These are phyloP conservation scores for Chaetomium olivaceum DNA, from an alignment of 2,329 filamentous ascomycete genomes.

Conservation along the genomic window DNA sequence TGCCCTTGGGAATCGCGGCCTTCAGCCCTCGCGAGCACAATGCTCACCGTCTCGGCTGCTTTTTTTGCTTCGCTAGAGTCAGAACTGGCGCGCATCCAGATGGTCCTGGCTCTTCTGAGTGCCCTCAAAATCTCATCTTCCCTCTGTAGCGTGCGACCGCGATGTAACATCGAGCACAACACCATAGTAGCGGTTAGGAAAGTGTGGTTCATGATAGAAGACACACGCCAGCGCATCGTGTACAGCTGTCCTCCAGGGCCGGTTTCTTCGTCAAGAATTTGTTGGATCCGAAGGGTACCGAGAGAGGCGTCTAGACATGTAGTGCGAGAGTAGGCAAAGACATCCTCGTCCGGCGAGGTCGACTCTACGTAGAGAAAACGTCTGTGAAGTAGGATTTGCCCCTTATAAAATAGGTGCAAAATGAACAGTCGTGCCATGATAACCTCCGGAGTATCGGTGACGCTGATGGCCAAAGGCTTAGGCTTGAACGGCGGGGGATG, in stretches of 20 bases:
- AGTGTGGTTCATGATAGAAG: slow-evolving; percentile 31
- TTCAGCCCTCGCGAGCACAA: slow-evolving; percentile 6
- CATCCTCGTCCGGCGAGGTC: background rate
- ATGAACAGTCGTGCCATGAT: slow-evolving; percentile 14
- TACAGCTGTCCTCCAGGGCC: slow-evolving; percentile 29
- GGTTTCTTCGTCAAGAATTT: slow-evolving; percentile 32
- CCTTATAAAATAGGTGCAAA: background rate
- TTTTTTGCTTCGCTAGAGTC: slow-evolving; percentile 21
- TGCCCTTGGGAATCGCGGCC: background rate
- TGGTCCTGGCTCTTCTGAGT: slow-evolving; percentile 12
- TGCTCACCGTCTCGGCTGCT: slow-evolving; percentile 22
- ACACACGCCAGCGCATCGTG: slow-evolving; percentile 31
- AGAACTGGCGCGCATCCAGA: slow-evolving; percentile 22
- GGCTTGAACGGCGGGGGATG: slow-evolving; percentile 31
- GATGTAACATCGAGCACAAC: slow-evolving; percentile 28
- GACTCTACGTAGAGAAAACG: slow-evolving; percentile 26
- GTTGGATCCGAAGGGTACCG: slow-evolving; percentile 31
- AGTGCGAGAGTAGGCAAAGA: slow-evolving; percentile 34
- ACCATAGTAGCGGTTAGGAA: slow-evolving; percentile 35
- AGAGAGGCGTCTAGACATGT: slow-evolving; percentile 33
- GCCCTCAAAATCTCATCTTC: slow-evolving; percentile 18
- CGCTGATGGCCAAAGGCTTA: slow-evolving; percentile 5
- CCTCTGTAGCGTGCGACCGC: slow-evolving; percentile 2
- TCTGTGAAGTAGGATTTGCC: slow-evolving; percentile 37
- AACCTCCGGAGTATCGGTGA: slow-evolving; percentile 6